Base-by-base conservation (phyloP, 2,329 filamentous ascomycete species). In the Sclerotinia borealis region DNA sequence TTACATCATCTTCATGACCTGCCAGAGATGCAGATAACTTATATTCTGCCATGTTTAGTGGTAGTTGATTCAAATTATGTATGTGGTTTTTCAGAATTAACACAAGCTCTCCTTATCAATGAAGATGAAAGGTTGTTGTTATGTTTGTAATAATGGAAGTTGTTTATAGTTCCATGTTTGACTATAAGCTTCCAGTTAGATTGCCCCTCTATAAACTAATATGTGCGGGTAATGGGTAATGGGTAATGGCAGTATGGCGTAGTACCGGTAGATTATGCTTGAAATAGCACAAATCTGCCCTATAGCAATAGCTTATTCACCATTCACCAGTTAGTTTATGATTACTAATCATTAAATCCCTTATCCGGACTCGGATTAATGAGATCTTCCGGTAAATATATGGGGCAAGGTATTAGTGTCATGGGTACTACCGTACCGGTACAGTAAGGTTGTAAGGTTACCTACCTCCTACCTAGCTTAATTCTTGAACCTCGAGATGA, bases 1-100 rank as follows among this genome's bases (percentile, higher is more conserved):
- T 78, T 82, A 97, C 95, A 85, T 99, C 95, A 76, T 95, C 89
- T 76, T 95, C 90, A 76, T 99, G 95, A 73, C 92, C 93, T 70
- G 87, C 80, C 69, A 99, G 84, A 74, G 91, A 90, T 70, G 93
- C 92, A 66, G 95, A 96, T 73, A 99, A 86, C 83, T 93, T 96
- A 83, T 92, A 98, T 75, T 92, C 88, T 77, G 83, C 80, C 89
- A 93, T 93, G 71, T 68, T 69, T 63, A 56, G 6, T 15, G 27
- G n/a, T 17, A 19, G 1, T 37, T 15, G 17, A 27, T 27, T 15
- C 34, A 43, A 10, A 13, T 22, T 49, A 10, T 37, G 17, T n/a
- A 4, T 47, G 22, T 29, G 11, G 17, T 2, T 34, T 19, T 4
- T n/a, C 11, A 10, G 17, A 36, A 61, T 25, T n/a, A 34, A 13